These are phyloP conservation scores for Neostapfia colusana DNA, from an alignment of 176 grass and related monocot genomes.

Conservation along the genomic window DNA sequence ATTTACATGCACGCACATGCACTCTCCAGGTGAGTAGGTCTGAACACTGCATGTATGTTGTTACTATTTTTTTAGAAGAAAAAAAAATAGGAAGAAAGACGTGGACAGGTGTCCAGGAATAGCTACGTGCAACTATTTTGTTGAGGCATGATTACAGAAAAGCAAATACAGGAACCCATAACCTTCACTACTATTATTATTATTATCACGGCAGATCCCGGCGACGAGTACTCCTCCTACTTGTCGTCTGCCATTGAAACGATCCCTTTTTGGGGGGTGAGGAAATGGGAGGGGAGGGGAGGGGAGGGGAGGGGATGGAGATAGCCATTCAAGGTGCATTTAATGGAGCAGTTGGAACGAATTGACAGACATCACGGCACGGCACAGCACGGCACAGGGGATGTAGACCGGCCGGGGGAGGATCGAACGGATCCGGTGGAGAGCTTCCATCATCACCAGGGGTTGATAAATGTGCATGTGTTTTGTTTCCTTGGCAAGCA, in stretches of 20 bases:
- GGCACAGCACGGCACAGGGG: not conserved
- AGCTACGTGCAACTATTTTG: conserved; percentile 39
- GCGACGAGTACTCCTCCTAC: not conserved
- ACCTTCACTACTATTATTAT: not conserved
- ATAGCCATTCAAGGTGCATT: conserved; percentile 45
- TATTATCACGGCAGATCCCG: not conserved
- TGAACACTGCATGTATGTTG: too few species aligned
- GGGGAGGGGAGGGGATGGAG: not conserved
- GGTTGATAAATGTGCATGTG: conserved; percentile 37
- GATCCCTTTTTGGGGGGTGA: not conserved
- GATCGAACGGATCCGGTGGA: conserved; percentile 13
- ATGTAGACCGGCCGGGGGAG: not conserved
- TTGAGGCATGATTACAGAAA: not conserved
- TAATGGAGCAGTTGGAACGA: conserved; percentile 41
- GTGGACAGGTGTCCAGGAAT: not conserved
- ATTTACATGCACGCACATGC: not conserved
- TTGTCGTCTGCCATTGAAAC: not conserved
- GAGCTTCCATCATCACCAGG: not conserved
- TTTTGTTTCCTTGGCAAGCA: conserved; percentile 35
- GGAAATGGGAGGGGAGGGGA: not conserved
- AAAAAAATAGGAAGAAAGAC: too few species aligned
- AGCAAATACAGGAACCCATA: conserved; percentile 27
- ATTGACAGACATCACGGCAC: not conserved
- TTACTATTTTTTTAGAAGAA: not conserved
- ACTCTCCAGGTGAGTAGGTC: not conserved